Base-by-base conservation (phyloP, 495 filamentous ascomycete species). In the Penicillium argentinense region DNA sequence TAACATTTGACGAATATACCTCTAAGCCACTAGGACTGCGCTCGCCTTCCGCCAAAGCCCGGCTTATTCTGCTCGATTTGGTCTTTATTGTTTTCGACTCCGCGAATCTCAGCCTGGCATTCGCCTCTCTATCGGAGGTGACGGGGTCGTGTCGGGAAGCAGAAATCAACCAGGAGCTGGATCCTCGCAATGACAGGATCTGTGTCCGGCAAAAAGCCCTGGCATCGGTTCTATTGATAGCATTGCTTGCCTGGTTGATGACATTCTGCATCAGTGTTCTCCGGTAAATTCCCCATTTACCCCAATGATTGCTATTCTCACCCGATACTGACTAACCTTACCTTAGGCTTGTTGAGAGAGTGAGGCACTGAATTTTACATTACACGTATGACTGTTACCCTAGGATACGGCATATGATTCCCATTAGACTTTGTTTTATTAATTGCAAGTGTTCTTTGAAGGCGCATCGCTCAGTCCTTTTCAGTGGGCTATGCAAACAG, bases 1-100 rank as follows among this genome's bases (percentile, higher is more conserved):
- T 98, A 64, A 95, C 90, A 2, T 96, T 85, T 67, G 93, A 98
- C 63, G 93, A 98, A 67, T 97, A 96, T 66, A 91, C 88, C 3
- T 84, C 89, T 13, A 95, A 96, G 59, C 93, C 93, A 3, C 72
- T 98, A 24, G 93, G 93, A 4, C 72, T 98, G 45, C 86, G 93
- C 21, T 82, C 82, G 5, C 81, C 89, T 2, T 83, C 81, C 26
- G 84, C 89, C 16, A 97, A 97, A 60, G 85, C 95, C 54, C 80
- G 86, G 16, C 78, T 98, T 24, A 79, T 96, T 40, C 81, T 98
- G 45, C 78, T 96, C 48, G 93, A 98, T 68, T 76, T 97, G 3
- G 80, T 96, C 62, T 98, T 98, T 63, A 95, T 98, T 53, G 88
- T 97, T 21, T 95, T 98, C 65, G 89, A 96, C 62, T 88, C 91